These are phyloP conservation scores for Lojkania enalia DNA, from an alignment of 2,329 filamentous ascomycete genomes.

Conservation along the genomic window DNA sequence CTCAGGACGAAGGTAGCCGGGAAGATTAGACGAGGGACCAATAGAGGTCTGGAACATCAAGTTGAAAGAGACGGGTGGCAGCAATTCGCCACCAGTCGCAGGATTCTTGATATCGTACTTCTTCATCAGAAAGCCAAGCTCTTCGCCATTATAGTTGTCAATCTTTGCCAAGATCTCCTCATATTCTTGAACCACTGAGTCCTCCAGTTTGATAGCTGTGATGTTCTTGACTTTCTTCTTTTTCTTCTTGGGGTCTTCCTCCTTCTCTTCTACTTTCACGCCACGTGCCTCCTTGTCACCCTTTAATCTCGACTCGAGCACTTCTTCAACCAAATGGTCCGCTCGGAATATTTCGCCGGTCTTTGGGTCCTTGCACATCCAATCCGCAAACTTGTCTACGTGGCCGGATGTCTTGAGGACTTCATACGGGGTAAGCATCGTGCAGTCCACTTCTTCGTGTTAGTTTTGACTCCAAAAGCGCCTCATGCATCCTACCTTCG, in stretches of 20 bases:
- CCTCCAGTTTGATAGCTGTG: slow-evolving; percentile 76
- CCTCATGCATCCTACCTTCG: slow-evolving; percentile 53
- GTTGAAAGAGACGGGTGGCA: slow-evolving; percentile 88
- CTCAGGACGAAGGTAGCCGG: slow-evolving; percentile 70
- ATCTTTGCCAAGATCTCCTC: slow-evolving; percentile 89
- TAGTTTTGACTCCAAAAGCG: slow-evolving; percentile 14
- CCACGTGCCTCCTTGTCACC: slow-evolving; percentile 92
- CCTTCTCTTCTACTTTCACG: slow-evolving; percentile 72
- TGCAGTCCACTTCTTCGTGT: slow-evolving; percentile 70
- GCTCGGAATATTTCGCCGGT: slow-evolving; percentile 95
- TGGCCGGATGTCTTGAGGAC: slow-evolving; percentile 93
- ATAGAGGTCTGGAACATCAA: slow-evolving; percentile 97
- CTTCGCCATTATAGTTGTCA: slow-evolving; percentile 88
- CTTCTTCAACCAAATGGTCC: slow-evolving; percentile 94
- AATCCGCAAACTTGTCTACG: slow-evolving; percentile 97
- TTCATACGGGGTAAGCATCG: slow-evolving; percentile 87
- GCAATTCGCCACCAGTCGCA: slow-evolving; percentile 72
- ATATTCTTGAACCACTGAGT: slow-evolving; percentile 84
- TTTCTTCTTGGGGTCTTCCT: slow-evolving; percentile 83
- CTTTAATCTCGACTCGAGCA: slow-evolving; percentile 83
- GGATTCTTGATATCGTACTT: slow-evolving; percentile 94
- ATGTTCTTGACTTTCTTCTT: slow-evolving; percentile 73
- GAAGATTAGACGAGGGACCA: slow-evolving; percentile 82
- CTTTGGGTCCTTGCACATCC: slow-evolving; percentile 99
- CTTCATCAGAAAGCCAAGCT: slow-evolving; percentile 81